Conservation (phyloP, 257 asterid genomes). For the Gynochthodes officinalis region DNA sequence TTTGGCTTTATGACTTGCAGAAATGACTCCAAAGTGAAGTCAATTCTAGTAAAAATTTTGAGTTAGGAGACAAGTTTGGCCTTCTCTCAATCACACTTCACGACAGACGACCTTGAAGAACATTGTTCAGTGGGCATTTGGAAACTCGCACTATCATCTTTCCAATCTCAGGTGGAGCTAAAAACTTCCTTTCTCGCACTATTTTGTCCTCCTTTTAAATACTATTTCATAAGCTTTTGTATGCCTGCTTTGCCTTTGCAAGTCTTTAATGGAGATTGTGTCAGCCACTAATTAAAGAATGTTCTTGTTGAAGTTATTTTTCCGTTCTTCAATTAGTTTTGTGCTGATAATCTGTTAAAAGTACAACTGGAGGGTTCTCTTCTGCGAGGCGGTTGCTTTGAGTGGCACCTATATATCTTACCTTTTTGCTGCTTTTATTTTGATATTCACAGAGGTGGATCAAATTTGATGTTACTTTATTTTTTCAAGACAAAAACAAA, state of each 20-base stretch:
- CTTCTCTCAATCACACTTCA: neutral
- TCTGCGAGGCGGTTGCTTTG: constrained; percentile 13
- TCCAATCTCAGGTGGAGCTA: constrained; percentile 17
- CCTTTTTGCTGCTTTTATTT: neutral
- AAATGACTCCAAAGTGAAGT: neutral
- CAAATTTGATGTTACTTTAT: neutral
- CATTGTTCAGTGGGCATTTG: constrained; percentile 8
- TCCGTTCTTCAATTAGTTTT: neutral
- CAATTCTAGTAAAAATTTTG: neutral
- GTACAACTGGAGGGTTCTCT: neutral
- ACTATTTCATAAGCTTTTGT: neutral
- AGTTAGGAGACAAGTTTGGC: constrained; percentile 1
- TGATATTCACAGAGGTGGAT: neutral
- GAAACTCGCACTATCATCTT: constrained; percentile 11
- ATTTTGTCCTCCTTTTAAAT: neutral
- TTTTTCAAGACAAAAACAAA: constrained; percentile 5
- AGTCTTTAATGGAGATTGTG: constrained; percentile 27
- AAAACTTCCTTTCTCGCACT: constrained; percentile 2
- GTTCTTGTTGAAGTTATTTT: neutral
- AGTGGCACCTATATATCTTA: constrained; percentile 6
- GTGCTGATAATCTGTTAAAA: neutral
- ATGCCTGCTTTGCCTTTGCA: constrained; percentile 13
- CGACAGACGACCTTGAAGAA: neutral
- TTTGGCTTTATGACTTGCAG: no score
- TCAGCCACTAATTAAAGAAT: constrained; percentile 20